phyloP scores from a whole-genome alignment of 2,329 filamentous ascomycete genomes.

The Bipolaris cookei region DNA sequence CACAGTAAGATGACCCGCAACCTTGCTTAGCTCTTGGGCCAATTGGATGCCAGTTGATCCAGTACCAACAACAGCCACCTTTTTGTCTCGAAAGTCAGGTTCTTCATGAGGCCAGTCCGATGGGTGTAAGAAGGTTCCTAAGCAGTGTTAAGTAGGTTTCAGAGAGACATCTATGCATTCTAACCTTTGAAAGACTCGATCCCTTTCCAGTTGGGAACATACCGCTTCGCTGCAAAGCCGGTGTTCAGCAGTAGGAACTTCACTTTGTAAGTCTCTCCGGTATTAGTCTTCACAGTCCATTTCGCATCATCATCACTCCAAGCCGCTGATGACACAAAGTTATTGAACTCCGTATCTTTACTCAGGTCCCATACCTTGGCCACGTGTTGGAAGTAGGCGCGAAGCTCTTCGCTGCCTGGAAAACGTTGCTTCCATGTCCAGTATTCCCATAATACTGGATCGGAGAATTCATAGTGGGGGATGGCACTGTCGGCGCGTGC shows the following conservation, averaged over 20 bases:
- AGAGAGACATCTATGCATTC: not conserved
- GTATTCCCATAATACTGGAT: slow-evolving; percentile 25
- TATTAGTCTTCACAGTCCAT: slow-evolving; percentile 56
- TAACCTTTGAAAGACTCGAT: slow-evolving; percentile 36
- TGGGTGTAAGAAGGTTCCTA: slow-evolving; percentile 57
- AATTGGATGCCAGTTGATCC: slow-evolving; percentile 68
- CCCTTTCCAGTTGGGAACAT: slow-evolving; percentile 52
- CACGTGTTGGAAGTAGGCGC: slow-evolving; percentile 29
- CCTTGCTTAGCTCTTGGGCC: slow-evolving; percentile 62
- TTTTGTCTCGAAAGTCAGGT: slow-evolving; percentile 61
- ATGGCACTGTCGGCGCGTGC: slow-evolving; percentile 33
- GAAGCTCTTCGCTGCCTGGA: slow-evolving; percentile 27
- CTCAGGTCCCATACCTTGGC: slow-evolving; percentile 28
- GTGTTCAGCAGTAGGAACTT: slow-evolving; percentile 56
- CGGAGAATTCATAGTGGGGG: slow-evolving; percentile 33
- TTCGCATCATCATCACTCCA: slow-evolving; percentile 47
- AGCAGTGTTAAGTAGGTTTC: not conserved
- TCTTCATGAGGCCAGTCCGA: slow-evolving; percentile 64
- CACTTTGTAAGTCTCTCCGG: slow-evolving; percentile 48
- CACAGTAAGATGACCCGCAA: slow-evolving; percentile 59
- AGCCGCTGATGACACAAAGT: slow-evolving; percentile 51
- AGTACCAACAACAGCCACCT: slow-evolving; percentile 65
- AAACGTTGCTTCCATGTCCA: slow-evolving; percentile 33
- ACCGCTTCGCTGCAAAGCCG: slow-evolving; percentile 55
- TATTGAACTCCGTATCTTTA: slow-evolving; percentile 48